Evolutionary conservation across 306 rosid genomes (phyloP), one percentile per base, ranked within the genome.

Genomic region (Argentina anserina): DNA sequence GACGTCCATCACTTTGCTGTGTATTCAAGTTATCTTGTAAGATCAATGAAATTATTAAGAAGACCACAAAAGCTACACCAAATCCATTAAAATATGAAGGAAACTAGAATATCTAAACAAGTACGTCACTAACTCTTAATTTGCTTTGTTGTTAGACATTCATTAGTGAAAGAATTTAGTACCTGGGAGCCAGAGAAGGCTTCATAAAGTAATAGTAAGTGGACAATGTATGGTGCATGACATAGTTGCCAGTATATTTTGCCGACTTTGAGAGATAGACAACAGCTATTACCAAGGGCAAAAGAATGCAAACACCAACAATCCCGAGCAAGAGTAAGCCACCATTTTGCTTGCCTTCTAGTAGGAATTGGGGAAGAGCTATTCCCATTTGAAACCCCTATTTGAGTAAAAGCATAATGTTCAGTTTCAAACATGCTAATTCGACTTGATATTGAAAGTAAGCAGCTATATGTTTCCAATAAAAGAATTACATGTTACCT

Each of bases 331-430:
- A 81, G 58, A 95, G 97, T 77, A 95, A 87, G 76, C 97, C 99
- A 77, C 97, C 97, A 63, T 96, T 90, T 76, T 96, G 96, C 58
- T 91, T 90, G 15, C 88, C 83, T 59, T 95, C 78, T 63, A 95
- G 88, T 72, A 95, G 79, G 84, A 95, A 91, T 73, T 95, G 93
- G 67, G 99, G 97, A 68, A 95, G 97, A 76, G 97, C 97, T 80
- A 91, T 91, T 74, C 99, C 97, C 99, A 95, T 95, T 91, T 91
- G 93, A 74, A 95, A 95, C 43, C 99, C 99, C 99, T 95, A 83
- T 63, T 58, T 17, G 58, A 77, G 80, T 52, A 37, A 81, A 80
- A 78, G 49, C 70, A 73, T 37, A 80, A 78, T 66, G 42, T 43
- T 66, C 52, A 79, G 60, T 69, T 71, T 60, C 73, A 65, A 69